phyloP scores from a whole-genome alignment of 2,329 filamentous ascomycete species.

The Calonectria multiphialidica region DNA sequence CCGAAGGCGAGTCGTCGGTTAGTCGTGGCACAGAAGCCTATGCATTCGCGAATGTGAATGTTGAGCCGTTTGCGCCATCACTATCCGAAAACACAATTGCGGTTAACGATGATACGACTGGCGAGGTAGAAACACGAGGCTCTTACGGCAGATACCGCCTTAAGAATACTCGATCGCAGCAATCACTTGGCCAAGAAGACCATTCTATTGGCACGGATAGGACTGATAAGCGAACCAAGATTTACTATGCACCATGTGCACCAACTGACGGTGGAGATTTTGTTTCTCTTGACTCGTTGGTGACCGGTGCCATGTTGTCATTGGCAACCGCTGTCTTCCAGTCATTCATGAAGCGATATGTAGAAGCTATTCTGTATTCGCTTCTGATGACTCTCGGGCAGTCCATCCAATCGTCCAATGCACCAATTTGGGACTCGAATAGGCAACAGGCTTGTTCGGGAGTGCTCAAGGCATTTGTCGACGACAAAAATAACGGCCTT shows the following conservation, averaged over 20 bases:
- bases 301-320: background rate
- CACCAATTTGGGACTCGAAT: background rate
- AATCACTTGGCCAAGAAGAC: background rate
- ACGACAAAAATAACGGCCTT: background rate
- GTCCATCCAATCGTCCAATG: background rate
- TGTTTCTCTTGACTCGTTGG: background rate
- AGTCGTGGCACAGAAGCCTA: background rate
- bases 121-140: background rate
- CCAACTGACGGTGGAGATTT: background rate
- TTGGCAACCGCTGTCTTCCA: background rate
- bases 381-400: background rate
- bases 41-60: background rate
- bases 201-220: background rate
- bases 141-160: background rate
- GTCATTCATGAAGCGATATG: background rate
- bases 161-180: background rate
- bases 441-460: background rate
- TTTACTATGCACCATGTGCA: background rate
- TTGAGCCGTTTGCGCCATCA: background rate
- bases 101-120: background rate
- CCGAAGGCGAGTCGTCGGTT: background rate
- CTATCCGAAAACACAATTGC: background rate
- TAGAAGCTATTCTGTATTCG: background rate
- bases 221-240: background rate
- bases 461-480: background rate